Evolutionary conservation across 1,284 basidiomycete genomes (phyloP), one percentile per base, ranked within the genome.

Genomic region (Sutorius eximius): DNA sequence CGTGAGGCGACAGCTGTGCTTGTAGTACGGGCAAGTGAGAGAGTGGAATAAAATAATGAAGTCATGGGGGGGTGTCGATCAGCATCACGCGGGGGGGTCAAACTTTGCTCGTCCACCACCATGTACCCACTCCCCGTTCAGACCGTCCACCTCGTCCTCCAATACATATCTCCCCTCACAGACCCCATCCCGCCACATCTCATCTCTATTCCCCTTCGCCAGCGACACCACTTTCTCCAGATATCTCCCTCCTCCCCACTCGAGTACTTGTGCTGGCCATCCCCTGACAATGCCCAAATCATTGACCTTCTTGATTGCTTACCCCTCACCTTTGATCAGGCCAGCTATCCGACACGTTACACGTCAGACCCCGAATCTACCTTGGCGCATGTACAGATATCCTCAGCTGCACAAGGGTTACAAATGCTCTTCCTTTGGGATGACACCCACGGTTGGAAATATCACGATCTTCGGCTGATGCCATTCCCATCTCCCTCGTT

Each of bases 381-480:
- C 24, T 81, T 77, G 68, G 87, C 87, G 9, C 86, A 90, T 57
- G 79, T 82, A 55, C 77, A 79, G 62, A 71, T 87, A 70, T 74
- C 76, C 48, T 53, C 67, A 15, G 58, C 64, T 29, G 59, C 61
- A 24, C 66, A 73, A 24, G 79, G 74, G 15, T 72, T 86, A 55
- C 78, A 86, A 57, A 74, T 90, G 44, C 73, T 89, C 56, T 88
- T 91, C 67, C 79, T 81, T 42, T 88, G 85, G 85, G 81, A 87
- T 62, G 55, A 59, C 15, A 64, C 72, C 5, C 74, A 73, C 36
- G 73, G 73, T 38, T 91, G 88, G 89, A 83, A 76, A 63, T 91
- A 86, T 62, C 86, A 88, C 67, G 85, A 89, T 68, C 72, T 80
- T 24, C 75, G 78, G 47, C 66, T 81, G 59, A 87, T 89, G 84